Evolutionary conservation across 345 rosid species (phyloP).

Genomic region (Eucalyptus camaldulensis): DNA sequence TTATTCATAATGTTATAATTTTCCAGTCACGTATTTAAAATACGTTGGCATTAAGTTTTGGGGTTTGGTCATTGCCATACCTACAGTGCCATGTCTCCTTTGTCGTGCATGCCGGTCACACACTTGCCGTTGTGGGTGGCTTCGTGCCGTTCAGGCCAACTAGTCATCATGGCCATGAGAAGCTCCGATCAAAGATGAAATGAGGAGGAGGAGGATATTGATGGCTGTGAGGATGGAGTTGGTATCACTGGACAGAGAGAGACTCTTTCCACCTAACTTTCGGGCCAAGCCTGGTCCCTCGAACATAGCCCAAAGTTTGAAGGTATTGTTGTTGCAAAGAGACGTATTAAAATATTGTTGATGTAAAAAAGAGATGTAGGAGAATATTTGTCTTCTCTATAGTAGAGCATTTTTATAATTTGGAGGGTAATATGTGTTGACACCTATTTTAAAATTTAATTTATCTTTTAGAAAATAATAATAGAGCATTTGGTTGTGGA

Average conservation of each 20-base stretch:
- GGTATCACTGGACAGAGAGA: background rate
- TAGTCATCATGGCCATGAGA: too few species aligned
- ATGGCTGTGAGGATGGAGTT: too few species aligned
- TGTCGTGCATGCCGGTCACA: background rate
- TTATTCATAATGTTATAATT: too few species aligned
- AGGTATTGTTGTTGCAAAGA: background rate
- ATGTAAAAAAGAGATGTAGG: background rate
- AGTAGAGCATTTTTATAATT: background rate
- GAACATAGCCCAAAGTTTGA: background rate
- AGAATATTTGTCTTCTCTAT: background rate
- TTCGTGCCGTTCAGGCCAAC: fast-evolving
- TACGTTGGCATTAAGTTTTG: background rate
- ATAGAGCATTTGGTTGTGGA: too few species aligned
- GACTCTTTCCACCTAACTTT: background rate
- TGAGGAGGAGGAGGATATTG: too few species aligned
- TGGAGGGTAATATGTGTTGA: background rate
- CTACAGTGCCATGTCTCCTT: background rate
- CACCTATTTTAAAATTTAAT: too few species aligned
- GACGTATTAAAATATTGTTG: background rate
- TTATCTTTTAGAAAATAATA: too few species aligned
- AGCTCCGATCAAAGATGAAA: too few species aligned
- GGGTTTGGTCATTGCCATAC: background rate
- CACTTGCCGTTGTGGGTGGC: too few species aligned
- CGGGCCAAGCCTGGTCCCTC: background rate
- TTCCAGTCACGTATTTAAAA: too few species aligned